These are phyloP conservation scores for Globisporangium paroecandrum DNA, from an alignment of 352 stramenopile genomes.

Conservation along the genomic window DNA sequence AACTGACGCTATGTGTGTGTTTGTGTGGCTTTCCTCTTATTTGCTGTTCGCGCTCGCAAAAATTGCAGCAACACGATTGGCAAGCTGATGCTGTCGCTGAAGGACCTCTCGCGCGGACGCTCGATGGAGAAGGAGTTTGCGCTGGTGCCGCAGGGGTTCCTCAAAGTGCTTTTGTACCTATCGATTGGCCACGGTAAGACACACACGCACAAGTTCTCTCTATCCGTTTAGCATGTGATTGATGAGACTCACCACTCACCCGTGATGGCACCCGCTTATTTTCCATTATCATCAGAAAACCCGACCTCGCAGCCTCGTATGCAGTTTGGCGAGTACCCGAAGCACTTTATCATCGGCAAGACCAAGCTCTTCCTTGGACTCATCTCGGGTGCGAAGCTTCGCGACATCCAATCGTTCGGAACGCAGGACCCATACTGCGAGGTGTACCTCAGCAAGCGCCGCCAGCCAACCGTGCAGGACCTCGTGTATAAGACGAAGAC, in stretches of 20 bases:
- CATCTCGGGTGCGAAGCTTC: constrained; percentile 67
- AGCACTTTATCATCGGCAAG: constrained; percentile 72
- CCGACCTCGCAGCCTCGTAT: constrained; percentile 54
- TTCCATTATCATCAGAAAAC: constrained; percentile 42
- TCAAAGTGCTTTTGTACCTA: constrained; percentile 69
- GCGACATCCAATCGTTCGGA: constrained; percentile 71
- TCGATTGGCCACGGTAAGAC: constrained; percentile 56
- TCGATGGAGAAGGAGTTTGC: constrained; percentile 83
- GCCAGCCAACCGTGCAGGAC: constrained; percentile 37
- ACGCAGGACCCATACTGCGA: constrained; percentile 76
- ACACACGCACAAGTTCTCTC: background rate
- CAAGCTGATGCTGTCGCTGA: constrained; percentile 62
- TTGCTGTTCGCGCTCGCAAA: constrained; percentile 2
- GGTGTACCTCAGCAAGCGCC: constrained; percentile 57
- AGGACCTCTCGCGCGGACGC: constrained; percentile 64
- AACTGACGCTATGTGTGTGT: background rate
- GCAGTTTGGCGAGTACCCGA: constrained; percentile 68
- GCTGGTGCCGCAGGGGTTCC: constrained; percentile 60
- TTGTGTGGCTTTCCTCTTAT: background rate
- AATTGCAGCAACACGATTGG: constrained; percentile 57
- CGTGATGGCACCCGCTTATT: background rate
- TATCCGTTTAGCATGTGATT: background rate
- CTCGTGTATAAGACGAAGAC: constrained; percentile 70
- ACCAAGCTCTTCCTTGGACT: constrained; percentile 70
- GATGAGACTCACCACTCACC: background rate